These are phyloP conservation scores for Tylopilus sp. DNA, from an alignment of 768 basidiomycete genomes.

Conservation along the genomic window DNA sequence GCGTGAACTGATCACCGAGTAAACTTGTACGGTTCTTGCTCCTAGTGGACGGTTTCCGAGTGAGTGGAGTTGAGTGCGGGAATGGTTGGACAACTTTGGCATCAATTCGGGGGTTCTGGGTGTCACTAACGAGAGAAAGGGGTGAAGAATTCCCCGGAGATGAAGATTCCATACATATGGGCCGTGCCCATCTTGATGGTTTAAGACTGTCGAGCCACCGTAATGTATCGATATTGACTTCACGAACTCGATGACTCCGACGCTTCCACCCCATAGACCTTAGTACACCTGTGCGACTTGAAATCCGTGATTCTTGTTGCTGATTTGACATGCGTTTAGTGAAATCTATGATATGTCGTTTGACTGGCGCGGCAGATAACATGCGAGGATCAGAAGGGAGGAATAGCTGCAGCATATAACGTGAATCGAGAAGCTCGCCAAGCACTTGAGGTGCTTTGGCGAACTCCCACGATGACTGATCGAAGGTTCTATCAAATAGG, in stretches of 20 bases:
- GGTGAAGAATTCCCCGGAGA: slow-evolving; percentile 33
- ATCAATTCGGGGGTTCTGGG: slow-evolving; percentile 33
- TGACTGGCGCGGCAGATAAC: slow-evolving; percentile 65
- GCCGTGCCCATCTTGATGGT: slow-evolving; percentile 54
- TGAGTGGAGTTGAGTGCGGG: slow-evolving; percentile 50
- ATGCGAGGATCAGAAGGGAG: slow-evolving; percentile 80
- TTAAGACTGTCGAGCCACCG: slow-evolving; percentile 69
- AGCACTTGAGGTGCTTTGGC: slow-evolving; percentile 73
- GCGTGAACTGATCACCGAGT: slow-evolving; percentile 29
- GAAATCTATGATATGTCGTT: slow-evolving; percentile 24
- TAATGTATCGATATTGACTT: slow-evolving; percentile 56
- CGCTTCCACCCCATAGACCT: slow-evolving; percentile 57
- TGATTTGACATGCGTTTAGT: slow-evolving; percentile 14
- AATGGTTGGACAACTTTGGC: slow-evolving; percentile 33
- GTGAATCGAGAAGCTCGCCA: slow-evolving; percentile 89
- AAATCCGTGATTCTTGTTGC: slow-evolving; percentile 34
- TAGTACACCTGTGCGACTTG: slow-evolving; percentile 38
- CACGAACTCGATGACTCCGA: slow-evolving; percentile 56
- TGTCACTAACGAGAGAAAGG: slow-evolving; percentile 32
- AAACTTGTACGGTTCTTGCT: slow-evolving; percentile 53
- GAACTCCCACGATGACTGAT: slow-evolving; percentile 74
- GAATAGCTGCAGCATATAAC: slow-evolving; percentile 86
- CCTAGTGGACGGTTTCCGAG: slow-evolving; percentile 60
- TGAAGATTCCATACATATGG: slow-evolving; percentile 32
- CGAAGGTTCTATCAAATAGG: slow-evolving; percentile 68